Evolutionary conservation across 805 yeast species (phyloP), one percentile per base, ranked within the genome.

Genomic region (Wickerhamomyces bovis): DNA sequence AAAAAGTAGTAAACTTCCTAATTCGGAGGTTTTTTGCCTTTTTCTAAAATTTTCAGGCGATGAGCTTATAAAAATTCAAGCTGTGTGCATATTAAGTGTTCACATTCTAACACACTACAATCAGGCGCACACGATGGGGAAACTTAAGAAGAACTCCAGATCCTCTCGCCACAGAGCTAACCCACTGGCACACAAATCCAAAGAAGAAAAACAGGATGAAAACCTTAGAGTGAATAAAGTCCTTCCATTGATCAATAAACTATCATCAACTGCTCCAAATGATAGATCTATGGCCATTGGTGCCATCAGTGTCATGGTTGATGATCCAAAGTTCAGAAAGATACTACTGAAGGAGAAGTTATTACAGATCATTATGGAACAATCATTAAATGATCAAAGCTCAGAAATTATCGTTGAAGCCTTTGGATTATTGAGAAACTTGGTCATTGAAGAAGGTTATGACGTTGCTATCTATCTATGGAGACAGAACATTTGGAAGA

Each of bases 391-490:
- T 40, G 96, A 88, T 60, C 60, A 73, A 19, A 75, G 83, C 53
- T 82, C 81, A 46, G 96, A 89, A 54, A 78, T 88, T 40, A 83
- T 86, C 18, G 85, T 85, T 19, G 95, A 85, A 56, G 73, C 92
- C 1, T 83, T 80, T 55, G 97, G 96, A 1, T 69, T 92, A 21
- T 67, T 94, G 52, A 76, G 96, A 61, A 89, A 85, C 60, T 60
- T 92, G 46, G 83, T 85, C 3, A 72, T 88, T 44, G 96, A 88
- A 59, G 96, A 89, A 65, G 97, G 97, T 19, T 83, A 87, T 55
- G 95, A 88, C 52, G 76, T 88, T 33, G 80, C 89, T 23, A 76
- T 78, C 19, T 79, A 77, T 62, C 63, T 86, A 45, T 85, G 95
- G 86, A 77, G 97, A 60, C 79, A 80, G 16, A 80, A 85, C 51